These are phyloP conservation scores for Ustilago esculenta DNA, from an alignment of 1,284 basidiomycete genomes.

Conservation along the genomic window DNA sequence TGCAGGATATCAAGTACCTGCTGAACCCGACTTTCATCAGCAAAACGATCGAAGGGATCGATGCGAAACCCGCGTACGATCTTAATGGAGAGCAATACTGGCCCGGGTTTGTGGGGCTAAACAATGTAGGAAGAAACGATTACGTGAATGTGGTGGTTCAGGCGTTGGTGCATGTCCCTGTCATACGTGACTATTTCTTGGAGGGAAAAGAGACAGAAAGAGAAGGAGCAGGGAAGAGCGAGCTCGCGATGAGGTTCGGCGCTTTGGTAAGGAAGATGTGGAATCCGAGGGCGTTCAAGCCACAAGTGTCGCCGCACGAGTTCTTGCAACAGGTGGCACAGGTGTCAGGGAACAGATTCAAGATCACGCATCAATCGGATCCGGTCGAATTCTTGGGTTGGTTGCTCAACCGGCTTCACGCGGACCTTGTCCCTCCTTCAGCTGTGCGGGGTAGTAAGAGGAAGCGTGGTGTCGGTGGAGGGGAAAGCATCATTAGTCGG, in stretches of 20 bases:
- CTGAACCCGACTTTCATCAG: constrained; percentile 80
- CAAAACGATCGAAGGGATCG: constrained; percentile 72
- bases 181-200: constrained; percentile 79
- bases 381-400: constrained; percentile 96
- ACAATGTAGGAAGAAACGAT: constrained; percentile 96
- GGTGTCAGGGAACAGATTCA: constrained; percentile 86
- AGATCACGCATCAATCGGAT: constrained; percentile 91
- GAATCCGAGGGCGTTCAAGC: constrained; percentile 82
- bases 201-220: constrained; percentile 7
- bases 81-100: constrained; percentile 82
- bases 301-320: constrained; percentile 97
- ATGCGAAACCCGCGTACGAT: constrained; percentile 73
- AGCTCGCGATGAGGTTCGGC: constrained; percentile 82
- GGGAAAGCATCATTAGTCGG: constrained; percentile 78
- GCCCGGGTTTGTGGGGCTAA: constrained; percentile 93
- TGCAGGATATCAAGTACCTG: constrained; percentile 92
- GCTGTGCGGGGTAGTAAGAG: constrained; percentile 72
- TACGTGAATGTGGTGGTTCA: constrained; percentile 98
- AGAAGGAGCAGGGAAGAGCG: constrained; percentile 68
- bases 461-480: constrained; percentile 21
- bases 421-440: constrained; percentile 73
- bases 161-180: constrained; percentile 86
- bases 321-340: constrained; percentile 95
- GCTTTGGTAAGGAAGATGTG: constrained; percentile 89
- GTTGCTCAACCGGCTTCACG: constrained; percentile 91